These are phyloP conservation scores for Populus tremula DNA, from an alignment of 345 rosid species.

Conservation along the genomic window DNA sequence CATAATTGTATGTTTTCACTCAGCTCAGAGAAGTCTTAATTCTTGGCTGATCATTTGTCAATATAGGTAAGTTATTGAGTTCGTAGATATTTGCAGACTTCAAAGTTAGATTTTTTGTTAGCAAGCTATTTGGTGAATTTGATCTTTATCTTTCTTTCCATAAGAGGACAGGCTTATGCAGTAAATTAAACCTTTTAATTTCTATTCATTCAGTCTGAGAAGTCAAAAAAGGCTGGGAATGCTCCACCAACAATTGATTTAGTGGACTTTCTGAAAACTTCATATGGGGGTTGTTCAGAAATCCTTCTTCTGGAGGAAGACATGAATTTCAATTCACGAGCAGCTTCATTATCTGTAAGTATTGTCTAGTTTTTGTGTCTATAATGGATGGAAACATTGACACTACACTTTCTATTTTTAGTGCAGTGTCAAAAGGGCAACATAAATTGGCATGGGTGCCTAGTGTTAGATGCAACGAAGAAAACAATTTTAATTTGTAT, in stretches of 20 bases:
- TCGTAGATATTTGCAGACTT: too few species aligned
- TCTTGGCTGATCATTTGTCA: background rate
- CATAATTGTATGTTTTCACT: background rate
- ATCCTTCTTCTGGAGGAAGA: slow-evolving; percentile 69
- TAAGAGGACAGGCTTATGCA: background rate
- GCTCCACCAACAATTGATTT: slow-evolving; percentile 57
- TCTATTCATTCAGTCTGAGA: slow-evolving; percentile 65
- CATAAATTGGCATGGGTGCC: too few species aligned
- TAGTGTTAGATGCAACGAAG: background rate
- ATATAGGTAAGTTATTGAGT: background rate
- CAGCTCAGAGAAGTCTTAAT: background rate
- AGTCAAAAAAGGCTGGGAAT: slow-evolving; percentile 80
- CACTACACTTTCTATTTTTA: background rate
- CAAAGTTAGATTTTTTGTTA: background rate
- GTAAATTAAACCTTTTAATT: background rate
- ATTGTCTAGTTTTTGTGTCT: background rate
- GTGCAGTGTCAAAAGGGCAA: background rate
- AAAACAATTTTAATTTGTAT: background rate
- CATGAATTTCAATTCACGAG: slow-evolving; percentile 82
- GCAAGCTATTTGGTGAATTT: background rate
- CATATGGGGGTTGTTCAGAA: slow-evolving; percentile 49
- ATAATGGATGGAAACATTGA: too few species aligned
- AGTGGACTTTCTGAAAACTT: slow-evolving; percentile 57
- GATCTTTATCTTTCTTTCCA: background rate
- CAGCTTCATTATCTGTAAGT: slow-evolving; percentile 76